Evolutionary conservation across 345 rosid species (phyloP).

Genomic region (Cardamine chenopodiifolia): DNA sequence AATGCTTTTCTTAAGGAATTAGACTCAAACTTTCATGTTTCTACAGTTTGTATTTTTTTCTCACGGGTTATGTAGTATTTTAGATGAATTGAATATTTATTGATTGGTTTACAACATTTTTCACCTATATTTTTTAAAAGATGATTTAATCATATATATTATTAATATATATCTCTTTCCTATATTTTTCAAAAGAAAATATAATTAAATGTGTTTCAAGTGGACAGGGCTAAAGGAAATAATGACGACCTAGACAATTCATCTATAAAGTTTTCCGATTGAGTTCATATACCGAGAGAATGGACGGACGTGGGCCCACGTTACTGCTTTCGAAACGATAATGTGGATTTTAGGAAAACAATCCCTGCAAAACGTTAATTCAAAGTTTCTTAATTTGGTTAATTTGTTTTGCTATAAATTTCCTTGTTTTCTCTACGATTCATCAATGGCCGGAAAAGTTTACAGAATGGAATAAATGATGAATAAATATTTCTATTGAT

Average conservation of each 20-base stretch:
- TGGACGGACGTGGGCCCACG: neutral
- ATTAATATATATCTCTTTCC: too few relatives aligned
- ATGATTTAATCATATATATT: too few relatives aligned
- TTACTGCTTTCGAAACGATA: neutral
- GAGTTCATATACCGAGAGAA: neutral
- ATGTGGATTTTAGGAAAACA: neutral
- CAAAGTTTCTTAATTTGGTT: neutral
- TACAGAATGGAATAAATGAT: neutral
- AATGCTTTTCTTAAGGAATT: neutral
- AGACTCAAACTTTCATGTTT: neutral
- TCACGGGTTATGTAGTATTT: neutral
- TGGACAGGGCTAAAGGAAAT: neutral
- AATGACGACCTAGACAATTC: neutral
- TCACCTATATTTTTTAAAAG: too few relatives aligned
- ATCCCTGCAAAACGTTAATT: neutral
- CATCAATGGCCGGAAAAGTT: neutral
- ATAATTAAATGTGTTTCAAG: neutral
- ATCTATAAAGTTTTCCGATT: neutral
- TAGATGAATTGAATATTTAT: too few relatives aligned
- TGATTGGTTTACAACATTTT: neutral
- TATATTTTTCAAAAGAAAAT: too few relatives aligned
- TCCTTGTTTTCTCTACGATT: neutral
- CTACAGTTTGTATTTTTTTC: neutral
- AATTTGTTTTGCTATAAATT: neutral
- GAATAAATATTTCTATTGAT: slow-evolving; percentile 1